Base-by-base conservation (phyloP, 2,329 filamentous ascomycete genomes). In the Paracoccidioides brasiliensis region DNA sequence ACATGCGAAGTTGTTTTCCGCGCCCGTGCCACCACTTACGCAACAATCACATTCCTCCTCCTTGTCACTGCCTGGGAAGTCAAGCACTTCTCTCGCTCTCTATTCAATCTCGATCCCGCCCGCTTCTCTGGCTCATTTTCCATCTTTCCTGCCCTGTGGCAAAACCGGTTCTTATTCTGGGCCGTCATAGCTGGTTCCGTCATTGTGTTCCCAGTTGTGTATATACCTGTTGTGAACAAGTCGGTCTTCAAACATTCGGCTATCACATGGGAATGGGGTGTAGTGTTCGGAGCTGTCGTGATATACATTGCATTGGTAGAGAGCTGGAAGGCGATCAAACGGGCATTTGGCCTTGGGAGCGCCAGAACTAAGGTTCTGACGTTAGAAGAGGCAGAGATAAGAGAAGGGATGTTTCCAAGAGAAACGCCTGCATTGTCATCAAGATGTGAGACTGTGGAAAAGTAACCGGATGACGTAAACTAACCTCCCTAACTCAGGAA, bases 1-100 rank as follows among this genome's bases (percentile, higher is more conserved):
- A 70, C 68, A 7, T 83, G 80, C 64, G 72, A 76, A 6, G 69
- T 73, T 1, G 79, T 82, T 12, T 83, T 85, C 74, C 80, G 82
- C 38, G 86, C 85, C 0, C 81, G 86, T 12, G 84, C 84, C 2
- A 86, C 86, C 0, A 84, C 82, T 3, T 90, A 88, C 64, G 84
- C 83, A 10, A 85, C 81, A 53, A 74, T 90, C 9, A 88, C 85
- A 0, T 90, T 85, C 80, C 81, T 84, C 59, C 80, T 85, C 2
- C 77, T 90, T 3, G 84, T 90, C 69, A 76, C 86, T 2, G 86
- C 86, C 0, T 90, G 86, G 86, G 85, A 90, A 69, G 84, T 88
- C 73, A 79, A 88, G 55, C 79, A 86, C 63, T 80, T 85, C 71
- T 81, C 85, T 14, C 80, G 84, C n/a, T 85, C 81, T 0, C 82